A percentile compares a stretch with the other conserved stretches of the same genome.
These are phyloP conservation scores for Cryptococcus sp. DNA, from an alignment of 1,284 basidiomycete species.

Conservation along the genomic window DNA sequence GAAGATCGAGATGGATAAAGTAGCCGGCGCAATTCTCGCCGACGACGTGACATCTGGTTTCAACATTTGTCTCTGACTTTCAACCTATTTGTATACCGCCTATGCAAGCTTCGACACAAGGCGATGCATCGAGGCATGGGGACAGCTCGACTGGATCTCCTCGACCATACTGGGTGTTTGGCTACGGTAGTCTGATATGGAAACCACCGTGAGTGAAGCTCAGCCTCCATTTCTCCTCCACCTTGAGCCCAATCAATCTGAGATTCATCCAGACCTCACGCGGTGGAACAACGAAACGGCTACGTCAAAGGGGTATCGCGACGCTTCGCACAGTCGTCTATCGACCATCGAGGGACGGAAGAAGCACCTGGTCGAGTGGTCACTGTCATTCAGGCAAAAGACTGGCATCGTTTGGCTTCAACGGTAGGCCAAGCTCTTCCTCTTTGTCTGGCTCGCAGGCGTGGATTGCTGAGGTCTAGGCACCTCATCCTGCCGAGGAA, in stretches of 20 bases:
- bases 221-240: background rate
- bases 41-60: too few relatives aligned
- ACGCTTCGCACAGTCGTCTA: slow-evolving; percentile 43
- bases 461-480: background rate
- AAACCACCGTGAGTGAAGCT: slow-evolving; percentile 44
- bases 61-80: too few relatives aligned
- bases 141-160: too few relatives aligned
- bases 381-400: slow-evolving; percentile 38
- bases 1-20: too few relatives aligned
- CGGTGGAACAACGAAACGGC: slow-evolving; percentile 34
- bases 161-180: slow-evolving; percentile 43
- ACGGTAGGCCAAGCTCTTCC: too few relatives aligned
- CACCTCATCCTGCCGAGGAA: slow-evolving; percentile 12
- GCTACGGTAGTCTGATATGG: slow-evolving; percentile 42
- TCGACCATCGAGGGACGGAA: slow-evolving; percentile 44
- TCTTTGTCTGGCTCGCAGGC: too few relatives aligned
- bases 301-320: slow-evolving; percentile 42
- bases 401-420: slow-evolving; percentile 34
- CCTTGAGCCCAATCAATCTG: background rate
- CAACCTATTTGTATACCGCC: too few relatives aligned
- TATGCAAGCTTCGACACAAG: too few relatives aligned
- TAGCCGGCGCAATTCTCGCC: too few relatives aligned
- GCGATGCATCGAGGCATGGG: too few relatives aligned
- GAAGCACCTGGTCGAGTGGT: slow-evolving; percentile 39
- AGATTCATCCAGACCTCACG: slow-evolving; percentile 25